Conservation (phyloP, 352 stramenopile species). For the Globisporangium radiosum region DNA sequence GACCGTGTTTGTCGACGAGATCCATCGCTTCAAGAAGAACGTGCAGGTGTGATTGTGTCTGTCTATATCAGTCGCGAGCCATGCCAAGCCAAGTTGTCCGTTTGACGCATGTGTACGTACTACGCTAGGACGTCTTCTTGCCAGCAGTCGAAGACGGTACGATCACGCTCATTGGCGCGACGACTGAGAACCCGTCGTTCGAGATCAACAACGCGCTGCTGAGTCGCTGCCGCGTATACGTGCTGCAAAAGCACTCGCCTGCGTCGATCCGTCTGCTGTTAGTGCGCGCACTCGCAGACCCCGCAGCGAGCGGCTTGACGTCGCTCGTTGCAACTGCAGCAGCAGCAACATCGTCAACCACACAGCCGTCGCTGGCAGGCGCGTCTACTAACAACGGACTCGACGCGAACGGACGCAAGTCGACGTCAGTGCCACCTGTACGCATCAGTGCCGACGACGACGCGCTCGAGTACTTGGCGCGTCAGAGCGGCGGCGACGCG, state of each 20-base stretch:
- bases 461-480: conserved; percentile 56
- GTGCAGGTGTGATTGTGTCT: conserved; percentile 13
- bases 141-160: conserved; percentile 79
- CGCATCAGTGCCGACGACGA: too few species aligned
- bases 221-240: conserved; percentile 75
- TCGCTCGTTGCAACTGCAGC: conserved; percentile 9
- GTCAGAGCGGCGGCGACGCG: conserved; percentile 71
- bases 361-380: too few species aligned
- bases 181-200: conserved; percentile 87
- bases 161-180: conserved; percentile 85
- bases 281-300: conserved; percentile 39
- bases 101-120: too few species aligned
- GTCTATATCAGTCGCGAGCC: too few species aligned
- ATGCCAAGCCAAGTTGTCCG: too few species aligned
- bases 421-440: conserved; percentile 24
- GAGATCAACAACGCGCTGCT: conserved; percentile 83
- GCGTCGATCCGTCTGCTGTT: conserved; percentile 68
- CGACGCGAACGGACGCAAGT: conserved; percentile 27
- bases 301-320: conserved; percentile 20
- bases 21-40: conserved; percentile 87
- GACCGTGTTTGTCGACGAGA: conserved; percentile 86
- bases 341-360: too few species aligned
- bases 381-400: conserved; percentile 2
- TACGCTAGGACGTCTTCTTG: too few species aligned
- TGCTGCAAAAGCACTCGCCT: conserved; percentile 56